Evolutionary conservation across 164 flowering plant genomes (phyloP), one percentile per base, ranked within the genome.

Genomic region (Chimonanthus praecox): DNA sequence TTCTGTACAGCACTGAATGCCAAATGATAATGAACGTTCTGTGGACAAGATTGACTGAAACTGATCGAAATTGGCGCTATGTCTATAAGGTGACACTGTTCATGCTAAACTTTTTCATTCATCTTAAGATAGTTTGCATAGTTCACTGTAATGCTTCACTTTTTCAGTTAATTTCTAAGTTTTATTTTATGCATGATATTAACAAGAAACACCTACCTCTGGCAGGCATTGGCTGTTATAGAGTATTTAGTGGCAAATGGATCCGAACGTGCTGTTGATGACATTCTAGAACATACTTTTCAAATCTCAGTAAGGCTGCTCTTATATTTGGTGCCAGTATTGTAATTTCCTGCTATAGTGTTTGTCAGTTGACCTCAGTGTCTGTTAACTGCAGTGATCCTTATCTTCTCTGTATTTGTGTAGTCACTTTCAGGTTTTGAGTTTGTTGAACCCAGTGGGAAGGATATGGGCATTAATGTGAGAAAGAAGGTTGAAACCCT

Each of bases 221-320:
- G n/a, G 46, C 89, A 96, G 99, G 87, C 99, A 71, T 83, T 96
- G 85, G 75, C 99, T 81, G 99, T 92, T 20, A 86, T 96, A 68
- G 99, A 96, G 83, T 96, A 96, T 82, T 84, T 96, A 82, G 85
- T 96, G 71, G 89, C 89, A 9, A 84, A 96, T 88, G 99, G 99
- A 74, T 89, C 98, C 71, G 98, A 96, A 67, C 97, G 98, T 71
- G 97, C 97, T 9, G 92, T 96, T 67, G 99, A 96, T 85, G 99
- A 96, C 79, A 91, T 96, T 48, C 81, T 92, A 63, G 99, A 92
- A 74, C 98, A 94, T 82, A 91, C 97, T 75, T 94, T 83, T 74
- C 94, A 91, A 78, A 91, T 96, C 68, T 88, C 98, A 49, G 98
- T 93, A 82, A 75, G 69, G 67, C 16, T 74, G 67, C 47, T 49